Conservation (phyloP, 2,329 filamentous ascomycete species). For the Diaporthe nobilis region DNA sequence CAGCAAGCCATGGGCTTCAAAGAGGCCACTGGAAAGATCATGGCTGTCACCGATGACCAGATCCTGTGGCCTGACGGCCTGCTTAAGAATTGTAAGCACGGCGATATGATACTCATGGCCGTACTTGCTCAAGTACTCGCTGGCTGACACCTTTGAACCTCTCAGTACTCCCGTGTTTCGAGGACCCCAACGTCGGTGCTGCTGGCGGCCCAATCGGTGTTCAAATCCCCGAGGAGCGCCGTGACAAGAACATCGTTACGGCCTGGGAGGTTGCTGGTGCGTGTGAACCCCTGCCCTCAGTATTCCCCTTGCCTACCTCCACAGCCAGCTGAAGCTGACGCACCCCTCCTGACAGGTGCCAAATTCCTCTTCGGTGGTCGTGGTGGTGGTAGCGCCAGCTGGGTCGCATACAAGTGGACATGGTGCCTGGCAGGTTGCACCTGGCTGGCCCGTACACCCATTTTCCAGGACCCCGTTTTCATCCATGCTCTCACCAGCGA, state of each 20-base stretch:
- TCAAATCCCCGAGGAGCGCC: conserved; percentile 23
- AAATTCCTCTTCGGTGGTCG: conserved; percentile 31
- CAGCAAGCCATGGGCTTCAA: conserved; percentile 30
- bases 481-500: conserved; percentile 8
- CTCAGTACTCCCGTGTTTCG: conserved; percentile 28
- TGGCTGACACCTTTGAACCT: not conserved
- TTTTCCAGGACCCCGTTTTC: conserved; percentile 16
- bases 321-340: not conserved
- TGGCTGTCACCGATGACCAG: conserved; percentile 36
- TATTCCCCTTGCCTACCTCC: too few species aligned
- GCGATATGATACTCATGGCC: not conserved
- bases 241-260: not conserved
- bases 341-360: not conserved
- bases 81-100: conserved; percentile 9
- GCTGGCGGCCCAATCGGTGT: conserved; percentile 28
- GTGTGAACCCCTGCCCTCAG: not conserved
- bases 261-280: conserved; percentile 34
- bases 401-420: conserved; percentile 28
- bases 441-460: conserved; percentile 30
- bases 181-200: conserved; percentile 20
- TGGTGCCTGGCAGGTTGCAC: conserved; percentile 35
- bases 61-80: conserved; percentile 19
- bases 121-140: too few species aligned
- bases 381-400: conserved; percentile 20
- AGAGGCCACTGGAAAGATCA: conserved; percentile 23